Evolutionary conservation across 2,329 filamentous ascomycete species (phyloP), one percentile per base, ranked within the genome.

Genomic region (Fusarium camptoceras): DNA sequence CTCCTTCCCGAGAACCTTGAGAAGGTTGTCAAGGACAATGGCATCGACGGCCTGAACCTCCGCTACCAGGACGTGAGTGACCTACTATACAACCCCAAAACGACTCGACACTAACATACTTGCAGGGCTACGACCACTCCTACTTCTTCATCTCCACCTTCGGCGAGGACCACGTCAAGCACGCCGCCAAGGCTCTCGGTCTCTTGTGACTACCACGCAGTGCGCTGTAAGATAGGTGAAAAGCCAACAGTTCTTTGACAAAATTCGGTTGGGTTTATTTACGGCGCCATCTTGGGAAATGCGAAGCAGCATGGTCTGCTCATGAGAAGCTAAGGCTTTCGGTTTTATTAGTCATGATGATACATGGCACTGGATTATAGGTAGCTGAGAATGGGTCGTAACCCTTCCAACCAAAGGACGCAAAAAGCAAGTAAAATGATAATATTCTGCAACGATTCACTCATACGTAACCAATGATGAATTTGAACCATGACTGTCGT

Each of bases 111-210:
- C 46, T 58, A 15, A 57, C 20, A 55, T 10, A 30, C 14, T 8
- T 39, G 6, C 8, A 92, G 83, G 94, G 90, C 67, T 98, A 99
- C 78, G 96, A 99, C 80, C 96, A 99, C 83, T 97, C 94, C 68
- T 99, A 99, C 84, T 99, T 90, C 82, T 98, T 97, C 82, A 97
- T 99, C 85, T 91, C 94, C 37, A 90, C 89, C 18, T 99, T 99
- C 79, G 88, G 91, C 44, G 91, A 93, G 76, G 94, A 98, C 75
- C 96, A 99, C 81, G 87, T 98, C 73, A 91, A 93, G 76, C 94
- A 97, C 82, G 94, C 94, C 64, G 95, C 94, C 72, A 97, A 96
- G 85, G 91, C 94, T 78, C 83, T 98, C 59, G 79, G 78, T 22
- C 75, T 81, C 10, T 62, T 79, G 66, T 80, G 70, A 76, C 65